A percentile compares a stretch with the other conserved stretches of the same genome.
These are phyloP conservation scores for Saturnispora serradocipensis DNA, from an alignment of 805 yeast species.

Conservation along the genomic window DNA sequence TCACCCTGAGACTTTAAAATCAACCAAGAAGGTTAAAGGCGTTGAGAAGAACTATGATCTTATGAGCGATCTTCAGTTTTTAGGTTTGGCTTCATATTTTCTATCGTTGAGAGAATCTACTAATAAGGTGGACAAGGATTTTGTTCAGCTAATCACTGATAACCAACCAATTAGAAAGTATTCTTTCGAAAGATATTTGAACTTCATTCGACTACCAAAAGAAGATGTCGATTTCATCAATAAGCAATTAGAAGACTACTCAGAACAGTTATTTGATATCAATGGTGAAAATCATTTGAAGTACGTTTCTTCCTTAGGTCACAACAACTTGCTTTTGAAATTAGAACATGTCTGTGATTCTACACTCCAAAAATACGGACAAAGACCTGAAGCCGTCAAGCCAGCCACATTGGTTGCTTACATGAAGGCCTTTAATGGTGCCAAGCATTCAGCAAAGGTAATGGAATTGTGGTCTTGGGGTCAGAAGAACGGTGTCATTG, in stretches of 20 bases:
- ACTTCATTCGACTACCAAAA: slow-evolving; percentile 2
- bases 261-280: slow-evolving; percentile 14
- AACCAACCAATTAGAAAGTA: background rate
- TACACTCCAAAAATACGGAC: slow-evolving; percentile 5
- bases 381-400: slow-evolving; percentile 7
- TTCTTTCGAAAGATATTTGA: background rate
- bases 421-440: slow-evolving; percentile 13
- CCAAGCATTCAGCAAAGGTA: slow-evolving; percentile 9
- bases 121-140: slow-evolving; percentile 16
- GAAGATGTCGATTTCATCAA: slow-evolving; percentile 8
- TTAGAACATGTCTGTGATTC: slow-evolving; percentile 7
- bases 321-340: slow-evolving; percentile 1
- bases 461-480: slow-evolving; percentile 11
- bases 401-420: slow-evolving; percentile 10
- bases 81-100: slow-evolving; percentile 15
- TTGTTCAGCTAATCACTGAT: slow-evolving; percentile 15
- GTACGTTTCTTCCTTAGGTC: slow-evolving; percentile 4
- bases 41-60: background rate
- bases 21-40: background rate
- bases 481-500: slow-evolving; percentile 8
- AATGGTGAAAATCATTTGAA: slow-evolving; percentile 26
- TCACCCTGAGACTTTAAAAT: slow-evolving; percentile 13
- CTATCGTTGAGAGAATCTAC: slow-evolving; percentile 15
- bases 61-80: slow-evolving; percentile 8
- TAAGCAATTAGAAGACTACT: slow-evolving; percentile 5